Evolutionary conservation across 2,329 filamentous ascomycete species (phyloP).

Genomic region (Fusarium veterinarium): DNA sequence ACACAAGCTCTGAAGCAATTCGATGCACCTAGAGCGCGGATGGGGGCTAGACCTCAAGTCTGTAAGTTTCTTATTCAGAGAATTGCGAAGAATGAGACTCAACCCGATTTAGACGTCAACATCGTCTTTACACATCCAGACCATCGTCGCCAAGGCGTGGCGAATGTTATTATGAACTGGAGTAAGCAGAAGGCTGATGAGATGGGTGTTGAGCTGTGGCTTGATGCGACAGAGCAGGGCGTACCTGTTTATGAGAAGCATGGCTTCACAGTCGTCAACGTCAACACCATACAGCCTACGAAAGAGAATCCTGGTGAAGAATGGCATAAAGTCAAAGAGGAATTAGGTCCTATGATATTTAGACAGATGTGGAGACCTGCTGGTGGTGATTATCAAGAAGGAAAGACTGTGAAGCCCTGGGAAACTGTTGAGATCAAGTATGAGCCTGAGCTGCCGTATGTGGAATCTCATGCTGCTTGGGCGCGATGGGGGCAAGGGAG

Average conservation of each 20-base stretch:
- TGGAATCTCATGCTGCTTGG: neutral
- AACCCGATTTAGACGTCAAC: conserved; percentile 22
- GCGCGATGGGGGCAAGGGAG: neutral
- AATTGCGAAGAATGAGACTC: neutral
- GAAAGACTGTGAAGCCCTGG: conserved; percentile 30
- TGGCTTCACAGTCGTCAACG: conserved; percentile 32
- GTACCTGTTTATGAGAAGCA: conserved; percentile 40
- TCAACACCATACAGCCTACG: conserved; percentile 13
- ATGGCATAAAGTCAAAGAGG: conserved; percentile 27
- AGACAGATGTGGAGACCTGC: conserved; percentile 41
- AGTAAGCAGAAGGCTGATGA: conserved; percentile 41
- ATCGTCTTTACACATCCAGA: conserved; percentile 40
- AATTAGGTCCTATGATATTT: conserved; percentile 30
- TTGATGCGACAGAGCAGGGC: conserved; percentile 36
- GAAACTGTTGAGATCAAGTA: conserved; percentile 1
- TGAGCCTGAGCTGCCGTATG: neutral
- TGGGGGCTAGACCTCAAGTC: conserved; percentile 38
- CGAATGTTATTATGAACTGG: conserved; percentile 37
- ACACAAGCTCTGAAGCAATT: conserved; percentile 31
- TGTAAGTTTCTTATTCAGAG: conserved; percentile 16
- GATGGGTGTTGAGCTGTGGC: conserved; percentile 42
- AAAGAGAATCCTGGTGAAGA: conserved; percentile 24
- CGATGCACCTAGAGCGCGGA: conserved; percentile 26
- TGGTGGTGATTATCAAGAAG: conserved; percentile 33
- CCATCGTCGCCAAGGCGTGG: conserved; percentile 36